Conservation (phyloP, 176 grass and related monocot genomes). For the Oryza coarctata region DNA sequence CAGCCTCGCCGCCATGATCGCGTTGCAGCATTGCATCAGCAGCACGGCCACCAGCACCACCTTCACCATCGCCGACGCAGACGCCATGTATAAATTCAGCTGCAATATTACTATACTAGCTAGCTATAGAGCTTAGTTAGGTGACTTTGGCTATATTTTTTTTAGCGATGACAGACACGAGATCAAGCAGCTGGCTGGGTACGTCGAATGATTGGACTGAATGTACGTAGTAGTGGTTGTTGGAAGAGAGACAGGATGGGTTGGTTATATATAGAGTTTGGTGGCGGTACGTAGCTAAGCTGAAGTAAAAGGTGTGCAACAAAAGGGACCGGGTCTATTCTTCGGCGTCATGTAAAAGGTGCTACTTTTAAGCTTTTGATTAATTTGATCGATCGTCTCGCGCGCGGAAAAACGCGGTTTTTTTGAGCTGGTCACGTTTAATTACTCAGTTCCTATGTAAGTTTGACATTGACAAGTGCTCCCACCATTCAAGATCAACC, state of each 20-base stretch:
- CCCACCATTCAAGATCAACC: background rate
- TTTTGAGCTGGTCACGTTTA: background rate
- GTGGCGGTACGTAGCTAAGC: background rate
- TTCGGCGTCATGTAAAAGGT: background rate
- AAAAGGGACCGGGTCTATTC: background rate
- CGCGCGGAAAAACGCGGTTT: background rate
- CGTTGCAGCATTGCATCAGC: constrained; percentile 33
- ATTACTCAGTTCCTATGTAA: background rate
- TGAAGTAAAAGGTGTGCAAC: background rate
- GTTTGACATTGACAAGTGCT: background rate
- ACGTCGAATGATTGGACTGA: too few species aligned
- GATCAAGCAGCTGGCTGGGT: background rate
- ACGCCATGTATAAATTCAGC: too few species aligned
- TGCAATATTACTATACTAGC: too few species aligned
- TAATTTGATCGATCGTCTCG: too few species aligned
- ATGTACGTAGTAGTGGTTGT: background rate
- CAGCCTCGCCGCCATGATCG: constrained; percentile 2
- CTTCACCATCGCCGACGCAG: background rate
- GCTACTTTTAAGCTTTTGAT: background rate
- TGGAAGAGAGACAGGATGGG: background rate
- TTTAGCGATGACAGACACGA: background rate
- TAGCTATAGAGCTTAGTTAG: background rate
- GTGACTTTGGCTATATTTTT: background rate
- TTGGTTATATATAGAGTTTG: background rate
- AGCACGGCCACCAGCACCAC: background rate